Conservation (phyloP, 305 asterid genomes). For the Rubia peregrina region DNA sequence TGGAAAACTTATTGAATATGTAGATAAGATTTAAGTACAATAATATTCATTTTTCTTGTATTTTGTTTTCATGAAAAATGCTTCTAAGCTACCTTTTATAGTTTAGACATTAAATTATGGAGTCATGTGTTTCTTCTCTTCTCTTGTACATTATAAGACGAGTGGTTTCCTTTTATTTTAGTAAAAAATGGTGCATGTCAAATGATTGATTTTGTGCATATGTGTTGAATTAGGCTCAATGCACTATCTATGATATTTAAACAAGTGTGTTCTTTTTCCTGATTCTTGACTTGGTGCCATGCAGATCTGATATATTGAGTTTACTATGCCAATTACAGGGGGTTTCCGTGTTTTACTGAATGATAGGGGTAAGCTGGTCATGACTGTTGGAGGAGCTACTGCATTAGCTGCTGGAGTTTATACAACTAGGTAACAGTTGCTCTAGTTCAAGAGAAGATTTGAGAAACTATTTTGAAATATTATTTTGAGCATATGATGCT, state of each 20-base stretch:
- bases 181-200: not conserved
- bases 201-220: not conserved
- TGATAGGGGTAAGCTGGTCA: constrained; percentile 72
- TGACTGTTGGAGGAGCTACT: constrained; percentile 96
- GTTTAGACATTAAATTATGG: not conserved
- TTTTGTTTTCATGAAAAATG: not conserved
- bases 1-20: not conserved
- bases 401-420: constrained; percentile 98
- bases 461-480: not conserved
- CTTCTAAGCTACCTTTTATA: not conserved
- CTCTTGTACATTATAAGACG: no score
- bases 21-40: not conserved
- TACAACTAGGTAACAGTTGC: constrained; percentile 61
- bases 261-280: not conserved
- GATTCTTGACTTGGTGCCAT: constrained; percentile 2
- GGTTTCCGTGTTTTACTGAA: constrained; percentile 70
- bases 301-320: not conserved
- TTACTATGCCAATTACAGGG: constrained; percentile 26
- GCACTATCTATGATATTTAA: not conserved
- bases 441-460: constrained; percentile 2
- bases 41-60: not conserved
- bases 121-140: not conserved
- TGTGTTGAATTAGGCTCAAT: not conserved
- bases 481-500: not conserved
- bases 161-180: not conserved